A percentile compares a stretch with the other conserved stretches of the same genome.
Conservation (phyloP, 371 early-diverging fungal genomes). For the Dinochytrium kinnereticum region DNA sequence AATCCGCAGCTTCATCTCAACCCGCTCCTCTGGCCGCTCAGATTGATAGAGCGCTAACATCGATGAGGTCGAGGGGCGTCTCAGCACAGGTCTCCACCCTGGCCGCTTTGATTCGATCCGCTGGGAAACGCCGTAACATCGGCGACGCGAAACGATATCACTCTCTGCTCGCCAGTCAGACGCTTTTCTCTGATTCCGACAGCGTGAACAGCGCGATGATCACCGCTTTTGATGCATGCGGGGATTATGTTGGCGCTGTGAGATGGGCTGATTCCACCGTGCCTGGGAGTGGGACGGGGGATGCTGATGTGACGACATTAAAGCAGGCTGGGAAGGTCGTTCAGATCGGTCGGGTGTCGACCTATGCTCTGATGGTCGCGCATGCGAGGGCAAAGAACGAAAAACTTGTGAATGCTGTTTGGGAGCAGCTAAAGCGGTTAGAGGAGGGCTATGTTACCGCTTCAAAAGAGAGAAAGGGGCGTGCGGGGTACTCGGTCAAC, state of each 20-base stretch:
- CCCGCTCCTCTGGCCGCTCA: background rate
- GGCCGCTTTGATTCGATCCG: slow-evolving; percentile 16
- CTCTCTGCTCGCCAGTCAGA: background rate
- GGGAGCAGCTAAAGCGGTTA: slow-evolving; percentile 44
- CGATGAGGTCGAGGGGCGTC: too few relatives aligned
- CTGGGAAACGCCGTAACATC: slow-evolving; percentile 9
- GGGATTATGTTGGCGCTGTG: slow-evolving; percentile 26
- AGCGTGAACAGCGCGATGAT: slow-evolving; percentile 31
- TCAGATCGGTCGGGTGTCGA: slow-evolving; percentile 22
- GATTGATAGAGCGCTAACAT: background rate
- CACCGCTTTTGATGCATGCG: background rate
- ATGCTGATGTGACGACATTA: background rate
- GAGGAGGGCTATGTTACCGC: slow-evolving; percentile 17
- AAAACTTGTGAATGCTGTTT: slow-evolving; percentile 40
- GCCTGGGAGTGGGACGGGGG: slow-evolving; percentile 24
- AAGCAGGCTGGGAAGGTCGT: background rate
- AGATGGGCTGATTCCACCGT: slow-evolving; percentile 20
- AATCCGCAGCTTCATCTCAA: background rate
- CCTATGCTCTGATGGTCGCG: slow-evolving; percentile 29
- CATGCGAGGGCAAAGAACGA: slow-evolving; percentile 42
- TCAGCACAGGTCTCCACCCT: background rate
- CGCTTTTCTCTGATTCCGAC: background rate
- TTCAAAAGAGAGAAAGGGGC: background rate
- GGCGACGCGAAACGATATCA: slow-evolving; percentile 1
- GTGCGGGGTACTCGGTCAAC: slow-evolving; percentile 6